phyloP scores from a whole-genome alignment of 345 rosid species.

The Conringia planisiliqua region DNA sequence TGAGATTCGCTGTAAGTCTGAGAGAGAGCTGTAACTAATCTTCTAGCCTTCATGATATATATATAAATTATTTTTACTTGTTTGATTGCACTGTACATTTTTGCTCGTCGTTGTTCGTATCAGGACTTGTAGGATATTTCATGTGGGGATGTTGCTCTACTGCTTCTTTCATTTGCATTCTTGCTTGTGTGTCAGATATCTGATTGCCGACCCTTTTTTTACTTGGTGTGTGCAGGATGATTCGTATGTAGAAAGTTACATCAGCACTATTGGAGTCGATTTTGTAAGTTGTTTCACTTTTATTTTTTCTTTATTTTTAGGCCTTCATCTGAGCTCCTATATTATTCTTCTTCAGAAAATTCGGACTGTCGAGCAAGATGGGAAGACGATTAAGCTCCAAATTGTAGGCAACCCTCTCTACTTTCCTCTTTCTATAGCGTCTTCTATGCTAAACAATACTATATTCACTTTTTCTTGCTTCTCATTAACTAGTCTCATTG shows the following conservation, averaged over 20 bases:
- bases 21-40: not conserved
- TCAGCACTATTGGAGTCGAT: slow-evolving; percentile 84
- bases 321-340: slow-evolving; percentile 4
- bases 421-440: not conserved
- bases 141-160: not conserved
- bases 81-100: too few relatives aligned
- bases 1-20: slow-evolving; percentile 53
- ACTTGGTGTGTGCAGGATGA: slow-evolving; percentile 50
- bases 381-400: slow-evolving; percentile 82
- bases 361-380: slow-evolving; percentile 90
- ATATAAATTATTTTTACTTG: too few relatives aligned
- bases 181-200: not conserved
- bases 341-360: slow-evolving; percentile 50
- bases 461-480: not conserved
- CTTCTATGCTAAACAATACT: not conserved
- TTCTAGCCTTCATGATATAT: too few relatives aligned
- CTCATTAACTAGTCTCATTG: not conserved
- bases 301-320: not conserved
- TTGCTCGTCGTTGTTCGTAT: too few relatives aligned
- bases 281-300: slow-evolving; percentile 48
- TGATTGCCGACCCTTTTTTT: not conserved
- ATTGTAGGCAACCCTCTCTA: slow-evolving; percentile 41
- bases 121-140: too few relatives aligned
- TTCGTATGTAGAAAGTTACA: slow-evolving; percentile 76
- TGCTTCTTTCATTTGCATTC: not conserved